Evolutionary conservation across 257 asterid species (phyloP).

Genomic region (Salvia splendens): DNA sequence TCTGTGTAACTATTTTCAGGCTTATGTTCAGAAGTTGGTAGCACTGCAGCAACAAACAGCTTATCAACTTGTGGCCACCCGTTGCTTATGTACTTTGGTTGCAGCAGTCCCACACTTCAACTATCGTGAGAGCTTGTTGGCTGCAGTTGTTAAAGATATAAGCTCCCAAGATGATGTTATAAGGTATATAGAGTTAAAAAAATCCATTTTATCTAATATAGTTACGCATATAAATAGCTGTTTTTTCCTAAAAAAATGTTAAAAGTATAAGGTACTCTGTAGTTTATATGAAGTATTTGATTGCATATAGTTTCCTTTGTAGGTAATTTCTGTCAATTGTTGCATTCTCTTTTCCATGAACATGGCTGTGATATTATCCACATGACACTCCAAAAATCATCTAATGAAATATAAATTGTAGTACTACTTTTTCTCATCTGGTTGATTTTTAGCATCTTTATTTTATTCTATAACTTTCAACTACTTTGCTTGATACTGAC

Average conservation of each 20-base stretch:
- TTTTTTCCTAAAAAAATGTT: conserved; percentile 4
- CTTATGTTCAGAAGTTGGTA: conserved; percentile 76
- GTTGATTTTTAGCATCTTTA: background rate
- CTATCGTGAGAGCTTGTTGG: conserved; percentile 71
- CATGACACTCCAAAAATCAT: background rate
- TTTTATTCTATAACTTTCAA: conserved; percentile 14
- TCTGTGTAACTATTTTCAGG: conserved; percentile 49
- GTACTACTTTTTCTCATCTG: background rate
- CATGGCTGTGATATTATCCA: conserved; percentile 1
- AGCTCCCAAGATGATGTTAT: conserved; percentile 80
- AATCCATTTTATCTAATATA: background rate
- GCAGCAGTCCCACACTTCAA: conserved; percentile 95
- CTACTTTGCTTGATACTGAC: conserved; percentile 7
- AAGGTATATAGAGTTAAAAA: conserved; percentile 46
- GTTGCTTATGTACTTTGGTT: conserved; percentile 82
- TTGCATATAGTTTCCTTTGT: background rate
- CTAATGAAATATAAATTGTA: background rate
- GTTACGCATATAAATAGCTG: background rate
- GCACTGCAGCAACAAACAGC: conserved; percentile 62
- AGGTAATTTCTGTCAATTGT: background rate
- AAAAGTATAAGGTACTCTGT: background rate
- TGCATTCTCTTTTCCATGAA: background rate
- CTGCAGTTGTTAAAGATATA: conserved; percentile 68
- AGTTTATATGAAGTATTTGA: background rate
- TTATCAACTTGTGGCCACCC: conserved; percentile 69